Evolutionary conservation across 768 basidiomycete species (phyloP).

Genomic region (Mycena sanguinolenta): DNA sequence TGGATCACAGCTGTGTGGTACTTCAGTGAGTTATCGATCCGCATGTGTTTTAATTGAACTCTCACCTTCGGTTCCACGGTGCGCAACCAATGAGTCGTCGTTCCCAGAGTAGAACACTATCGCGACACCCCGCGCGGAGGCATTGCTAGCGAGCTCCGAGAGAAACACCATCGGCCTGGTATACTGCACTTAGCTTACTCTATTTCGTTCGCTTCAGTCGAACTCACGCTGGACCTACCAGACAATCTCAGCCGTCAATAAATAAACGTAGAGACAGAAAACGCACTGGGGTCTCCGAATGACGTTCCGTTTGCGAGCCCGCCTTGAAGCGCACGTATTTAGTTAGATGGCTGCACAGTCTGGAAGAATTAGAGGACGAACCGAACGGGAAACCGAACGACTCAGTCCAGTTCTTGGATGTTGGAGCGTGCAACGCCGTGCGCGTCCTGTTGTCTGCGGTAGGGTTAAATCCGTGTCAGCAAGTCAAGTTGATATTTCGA

Average conservation of each 20-base stretch:
- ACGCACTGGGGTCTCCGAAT: slow-evolving; percentile 29
- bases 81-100: slow-evolving; percentile 62
- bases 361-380: slow-evolving; percentile 31
- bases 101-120: slow-evolving; percentile 64
- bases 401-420: slow-evolving; percentile 60
- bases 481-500: slow-evolving; percentile 22
- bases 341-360: neutral
- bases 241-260: neutral
- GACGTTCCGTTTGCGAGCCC: neutral
- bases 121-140: slow-evolving; percentile 48
- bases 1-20: slow-evolving; percentile 51
- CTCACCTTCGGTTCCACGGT: slow-evolving; percentile 61
- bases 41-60: neutral
- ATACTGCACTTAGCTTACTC: neutral
- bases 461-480: neutral
- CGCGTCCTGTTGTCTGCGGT: slow-evolving; percentile 60
- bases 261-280: neutral
- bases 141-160: slow-evolving; percentile 61
- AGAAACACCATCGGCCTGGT: slow-evolving; percentile 62
- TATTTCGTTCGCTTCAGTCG: neutral
- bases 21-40: neutral
- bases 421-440: slow-evolving; percentile 77
- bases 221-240: slow-evolving; percentile 40
- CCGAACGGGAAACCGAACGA: slow-evolving; percentile 48
- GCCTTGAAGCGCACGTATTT: neutral